phyloP scores from a whole-genome alignment of 192 early-diverging fungal genomes.

The Coemansia umbellata region DNA sequence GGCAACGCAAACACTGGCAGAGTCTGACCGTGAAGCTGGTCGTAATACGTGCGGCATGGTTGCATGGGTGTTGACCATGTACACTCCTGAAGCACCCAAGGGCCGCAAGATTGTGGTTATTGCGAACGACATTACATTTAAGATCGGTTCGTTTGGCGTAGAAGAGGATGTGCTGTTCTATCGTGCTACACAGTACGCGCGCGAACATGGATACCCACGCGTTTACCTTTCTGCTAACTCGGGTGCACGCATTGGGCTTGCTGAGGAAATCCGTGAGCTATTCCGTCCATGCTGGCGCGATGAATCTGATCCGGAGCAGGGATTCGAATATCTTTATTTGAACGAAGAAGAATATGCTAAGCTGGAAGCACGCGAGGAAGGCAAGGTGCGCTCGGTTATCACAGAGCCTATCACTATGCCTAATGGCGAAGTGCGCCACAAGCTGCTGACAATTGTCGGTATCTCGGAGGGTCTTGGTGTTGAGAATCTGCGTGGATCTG shows the following conservation, averaged over 20 bases:
- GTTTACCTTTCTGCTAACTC: constrained; percentile 98
- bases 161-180: constrained; percentile 90
- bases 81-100: constrained; percentile 91
- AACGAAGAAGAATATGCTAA: constrained; percentile 67
- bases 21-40: constrained; percentile 76
- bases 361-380: constrained; percentile 55
- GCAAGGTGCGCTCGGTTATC: constrained; percentile 65
- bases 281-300: constrained; percentile 92
- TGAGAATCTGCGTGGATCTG: constrained; percentile 94
- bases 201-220: constrained; percentile 81
- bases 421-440: constrained; percentile 75
- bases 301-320: constrained; percentile 69
- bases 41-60: constrained; percentile 96
- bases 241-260: constrained; percentile 96
- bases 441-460: constrained; percentile 87
- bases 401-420: constrained; percentile 58
- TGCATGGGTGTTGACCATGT: constrained; percentile 83
- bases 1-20: constrained; percentile 61
- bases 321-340: constrained; percentile 93
- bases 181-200: constrained; percentile 87
- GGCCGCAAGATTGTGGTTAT: constrained; percentile 86
- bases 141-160: constrained; percentile 96
- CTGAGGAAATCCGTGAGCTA: constrained; percentile 81
- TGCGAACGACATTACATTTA: constrained; percentile 97
- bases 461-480: constrained; percentile 85